Percentiles rank a stretch among this genome's conserved stretches.
Conservation (phyloP, 495 filamentous ascomycete species). For the Daldinia loculata region DNA sequence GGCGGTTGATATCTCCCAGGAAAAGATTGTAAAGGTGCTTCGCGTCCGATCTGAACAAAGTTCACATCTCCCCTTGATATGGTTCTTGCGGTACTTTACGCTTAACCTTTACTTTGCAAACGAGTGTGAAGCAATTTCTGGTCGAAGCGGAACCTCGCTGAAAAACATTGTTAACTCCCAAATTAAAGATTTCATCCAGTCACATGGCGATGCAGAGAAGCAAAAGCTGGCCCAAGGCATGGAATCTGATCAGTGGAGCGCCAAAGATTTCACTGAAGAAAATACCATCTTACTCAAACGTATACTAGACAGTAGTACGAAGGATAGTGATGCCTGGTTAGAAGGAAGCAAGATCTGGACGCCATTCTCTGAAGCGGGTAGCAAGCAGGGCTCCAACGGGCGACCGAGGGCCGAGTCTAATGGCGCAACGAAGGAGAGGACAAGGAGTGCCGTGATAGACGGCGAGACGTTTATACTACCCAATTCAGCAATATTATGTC, state of each 20-base stretch:
- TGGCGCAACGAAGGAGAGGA: constrained; percentile 69
- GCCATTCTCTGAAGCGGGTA: constrained; percentile 54
- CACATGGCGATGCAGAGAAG: constrained; percentile 77
- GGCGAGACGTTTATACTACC: constrained; percentile 87
- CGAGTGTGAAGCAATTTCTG: constrained; percentile 95
- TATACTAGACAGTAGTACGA: constrained; percentile 81
- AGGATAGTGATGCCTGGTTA: constrained; percentile 78
- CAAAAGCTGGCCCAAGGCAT: constrained; percentile 83
- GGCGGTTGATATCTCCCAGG: constrained; percentile 90
- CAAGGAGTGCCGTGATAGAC: constrained; percentile 79
- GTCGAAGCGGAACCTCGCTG: constrained; percentile 80
- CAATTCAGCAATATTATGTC: constrained; percentile 77
- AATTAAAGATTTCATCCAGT: constrained; percentile 85
- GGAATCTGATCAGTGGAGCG: constrained; percentile 90
- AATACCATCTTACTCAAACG: constrained; percentile 69
- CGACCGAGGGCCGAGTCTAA: constrained; percentile 53
- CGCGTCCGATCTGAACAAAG: constrained; percentile 91
- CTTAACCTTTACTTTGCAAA: constrained; percentile 94
- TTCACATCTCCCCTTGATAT: constrained; percentile 71
- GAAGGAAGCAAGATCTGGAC: constrained; percentile 77
- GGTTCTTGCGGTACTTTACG: constrained; percentile 90
- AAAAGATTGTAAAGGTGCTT: constrained; percentile 89
- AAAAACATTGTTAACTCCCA: constrained; percentile 91
- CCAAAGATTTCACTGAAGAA: constrained; percentile 79
- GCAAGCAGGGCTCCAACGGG: constrained; percentile 43